Evolutionary conservation across 2,329 filamentous ascomycete genomes (phyloP).

Genomic region (Rutstroemia sp.): DNA sequence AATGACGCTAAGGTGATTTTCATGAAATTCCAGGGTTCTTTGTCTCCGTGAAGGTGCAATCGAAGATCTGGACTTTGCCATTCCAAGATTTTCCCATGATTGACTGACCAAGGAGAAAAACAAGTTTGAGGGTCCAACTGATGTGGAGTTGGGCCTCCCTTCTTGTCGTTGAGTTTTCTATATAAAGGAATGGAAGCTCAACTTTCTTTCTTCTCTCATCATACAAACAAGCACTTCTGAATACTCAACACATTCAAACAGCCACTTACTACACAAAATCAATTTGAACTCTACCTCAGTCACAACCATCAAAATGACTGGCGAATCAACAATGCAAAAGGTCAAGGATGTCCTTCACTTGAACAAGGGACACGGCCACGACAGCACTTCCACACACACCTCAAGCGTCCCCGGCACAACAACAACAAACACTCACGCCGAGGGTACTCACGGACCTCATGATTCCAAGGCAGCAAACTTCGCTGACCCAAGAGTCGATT

Average conservation of each 20-base stretch:
- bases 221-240: neutral
- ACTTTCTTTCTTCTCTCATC: neutral
- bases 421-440: neutral
- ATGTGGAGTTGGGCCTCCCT: neutral
- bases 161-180: neutral
- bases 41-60: neutral
- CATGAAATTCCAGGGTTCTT: neutral
- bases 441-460: neutral
- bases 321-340: conserved; percentile 37
- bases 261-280: neutral
- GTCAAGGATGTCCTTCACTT: conserved; percentile 37
- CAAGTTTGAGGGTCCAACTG: neutral
- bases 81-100: neutral
- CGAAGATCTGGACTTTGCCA: neutral
- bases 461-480: no score
- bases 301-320: conserved; percentile 31
- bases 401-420: conserved; percentile 13
- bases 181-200: neutral
- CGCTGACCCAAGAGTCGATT: no score
- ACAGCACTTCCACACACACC: conserved; percentile 9
- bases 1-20: no score
- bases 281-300: conserved; percentile 7
- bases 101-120: neutral
- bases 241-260: neutral
- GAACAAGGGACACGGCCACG: conserved; percentile 17